Base-by-base conservation (phyloP, 495 filamentous ascomycete species). In the Penicillium desertorum region DNA sequence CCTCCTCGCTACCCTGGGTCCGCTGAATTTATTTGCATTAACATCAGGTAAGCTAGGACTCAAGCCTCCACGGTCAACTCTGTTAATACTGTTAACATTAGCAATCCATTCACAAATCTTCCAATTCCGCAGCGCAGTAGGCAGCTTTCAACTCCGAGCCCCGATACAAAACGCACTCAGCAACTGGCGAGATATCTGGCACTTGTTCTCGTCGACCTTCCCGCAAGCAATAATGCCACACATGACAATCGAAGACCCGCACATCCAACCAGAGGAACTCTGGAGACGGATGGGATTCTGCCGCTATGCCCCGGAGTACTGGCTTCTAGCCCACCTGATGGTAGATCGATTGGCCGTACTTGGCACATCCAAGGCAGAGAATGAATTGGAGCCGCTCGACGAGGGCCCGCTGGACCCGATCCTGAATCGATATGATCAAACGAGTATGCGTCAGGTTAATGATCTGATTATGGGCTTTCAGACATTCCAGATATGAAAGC, bases 401-500 rank as follows among this genome's bases (percentile, higher is more conserved):
- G 54, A 62, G 42, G 55, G 53, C 10, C 56, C 59, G 0, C 41
- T 62, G 30, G 65, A 67, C 42, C 60, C 65, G 6, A 65, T 65
- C n/a, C 25, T 67, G 50, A 58, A 64, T 22, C 29, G 62, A 45
- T 67, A 65, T 44, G 62, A 65, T 36, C 62, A 67, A 27, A 67
- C 65, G 3, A 67, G 65, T 27, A 67, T 67, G 65, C 62, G 51
- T 9, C 65, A 67, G 23, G 54, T 65, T 1, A 67, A 67, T 51
- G 62, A 67, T 23, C 36, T 67, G 11, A 67, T 65, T 20, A 56
- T 56, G 52, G 59, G 59, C 0, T 62, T 64, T 41, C 59, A 62
- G 41, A 56, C 44, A 5, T 64, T 61, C 16, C 62, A 64, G 43
- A 45, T 64, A 14, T 62, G 41, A 57, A 16, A 2, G 5, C 5